Percentiles rank a stretch among this genome's conserved stretches.
Conservation (phyloP, 257 asterid genomes). For the Nicotiana paniculata region DNA sequence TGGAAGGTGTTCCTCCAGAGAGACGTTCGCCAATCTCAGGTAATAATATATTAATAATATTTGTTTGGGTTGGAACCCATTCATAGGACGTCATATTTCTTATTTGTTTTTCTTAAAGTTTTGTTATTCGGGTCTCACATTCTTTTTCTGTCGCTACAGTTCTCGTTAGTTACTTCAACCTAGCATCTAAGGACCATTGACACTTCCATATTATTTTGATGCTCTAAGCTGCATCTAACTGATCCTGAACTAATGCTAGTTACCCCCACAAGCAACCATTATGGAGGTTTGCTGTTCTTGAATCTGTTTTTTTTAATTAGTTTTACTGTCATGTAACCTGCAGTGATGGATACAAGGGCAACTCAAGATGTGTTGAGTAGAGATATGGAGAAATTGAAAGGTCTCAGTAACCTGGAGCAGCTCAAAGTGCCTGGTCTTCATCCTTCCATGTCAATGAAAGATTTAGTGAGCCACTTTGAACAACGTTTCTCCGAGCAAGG, state of each 20-base stretch:
- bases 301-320: background rate
- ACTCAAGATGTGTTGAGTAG: conserved; percentile 41
- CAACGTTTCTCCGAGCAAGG: conserved; percentile 69
- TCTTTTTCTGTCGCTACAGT: background rate
- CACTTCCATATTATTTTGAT: background rate
- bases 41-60: conserved; percentile 13
- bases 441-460: conserved; percentile 87
- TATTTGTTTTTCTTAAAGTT: background rate
- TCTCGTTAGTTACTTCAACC: background rate
- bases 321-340: background rate
- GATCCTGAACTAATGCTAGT: background rate
- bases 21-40: conserved; percentile 93
- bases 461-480: conserved; percentile 85
- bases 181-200: background rate
- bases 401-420: conserved; percentile 65
- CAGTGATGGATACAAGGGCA: conserved; percentile 42
- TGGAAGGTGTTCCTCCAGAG: conserved; percentile 48
- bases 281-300: background rate
- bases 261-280: too few species aligned
- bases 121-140: background rate
- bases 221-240: background rate
- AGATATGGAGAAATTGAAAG: conserved; percentile 52
- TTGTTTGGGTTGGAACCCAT: background rate
- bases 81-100: background rate
- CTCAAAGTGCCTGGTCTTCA: conserved; percentile 70